These are phyloP conservation scores for Alternaria longipes DNA, from an alignment of 2,329 filamentous ascomycete species.

Conservation along the genomic window DNA sequence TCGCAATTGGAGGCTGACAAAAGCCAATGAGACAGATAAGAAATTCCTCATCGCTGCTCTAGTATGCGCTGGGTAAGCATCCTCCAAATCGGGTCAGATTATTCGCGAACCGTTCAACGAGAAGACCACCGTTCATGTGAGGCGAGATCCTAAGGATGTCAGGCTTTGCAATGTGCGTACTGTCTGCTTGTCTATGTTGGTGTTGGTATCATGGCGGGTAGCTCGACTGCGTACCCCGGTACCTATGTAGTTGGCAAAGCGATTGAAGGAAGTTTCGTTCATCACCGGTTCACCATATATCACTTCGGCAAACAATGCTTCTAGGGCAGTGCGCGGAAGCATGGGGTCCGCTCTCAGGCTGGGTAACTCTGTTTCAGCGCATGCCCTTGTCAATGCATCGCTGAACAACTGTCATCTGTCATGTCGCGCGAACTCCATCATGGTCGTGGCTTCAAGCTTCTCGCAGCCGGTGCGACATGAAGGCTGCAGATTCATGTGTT, in stretches of 20 bases:
- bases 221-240: not conserved
- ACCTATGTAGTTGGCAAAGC: not conserved
- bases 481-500: not conserved
- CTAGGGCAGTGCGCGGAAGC: not conserved
- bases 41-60: not conserved
- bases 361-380: not conserved
- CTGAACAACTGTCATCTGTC: not conserved
- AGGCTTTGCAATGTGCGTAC: not conserved
- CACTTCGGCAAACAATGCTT: not conserved
- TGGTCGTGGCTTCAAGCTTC: not conserved
- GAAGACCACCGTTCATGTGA: not conserved
- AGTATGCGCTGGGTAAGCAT: not conserved
- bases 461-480: not conserved
- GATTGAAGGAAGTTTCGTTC: not conserved
- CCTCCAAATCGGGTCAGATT: not conserved
- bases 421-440: not conserved
- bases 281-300: not conserved
- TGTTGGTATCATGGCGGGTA: not conserved
- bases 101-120: not conserved
- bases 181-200: not conserved
- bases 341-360: not conserved
- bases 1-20: constrained; percentile 16
- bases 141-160: no score
- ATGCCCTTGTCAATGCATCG: not conserved
- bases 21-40: not conserved